Percentiles rank a stretch among this genome's conserved stretches.
These are phyloP conservation scores for Aspergillus sergii DNA, from an alignment of 2,329 filamentous ascomycete species.

Conservation along the genomic window DNA sequence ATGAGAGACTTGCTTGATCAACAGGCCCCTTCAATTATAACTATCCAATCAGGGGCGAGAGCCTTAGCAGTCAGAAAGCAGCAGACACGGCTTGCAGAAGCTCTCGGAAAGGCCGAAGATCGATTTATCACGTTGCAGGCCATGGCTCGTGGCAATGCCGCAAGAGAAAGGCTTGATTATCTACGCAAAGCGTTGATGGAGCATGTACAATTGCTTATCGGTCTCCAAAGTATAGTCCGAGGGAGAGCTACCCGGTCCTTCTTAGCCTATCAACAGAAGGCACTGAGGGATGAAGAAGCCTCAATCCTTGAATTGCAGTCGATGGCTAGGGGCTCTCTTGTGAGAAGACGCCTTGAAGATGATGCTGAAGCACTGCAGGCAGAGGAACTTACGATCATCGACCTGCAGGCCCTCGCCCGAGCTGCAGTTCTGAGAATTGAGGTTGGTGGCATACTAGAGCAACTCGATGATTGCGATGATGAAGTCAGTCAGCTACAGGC, in stretches of 20 bases:
- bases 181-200: conserved; percentile 32
- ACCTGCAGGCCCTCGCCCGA: conserved; percentile 44
- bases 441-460: conserved; percentile 60
- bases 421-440: conserved; percentile 45
- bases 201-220: conserved; percentile 31
- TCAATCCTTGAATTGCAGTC: conserved; percentile 56
- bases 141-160: conserved; percentile 43
- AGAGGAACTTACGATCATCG: conserved; percentile 33
- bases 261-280: conserved; percentile 34
- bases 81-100: conserved; percentile 42
- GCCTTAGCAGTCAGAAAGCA: conserved; percentile 41
- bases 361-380: conserved; percentile 35
- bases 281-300: conserved; percentile 48
- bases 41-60: conserved; percentile 40
- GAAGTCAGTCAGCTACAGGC: conserved; percentile 73
- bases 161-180: conserved; percentile 29
- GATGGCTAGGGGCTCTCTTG: conserved; percentile 46
- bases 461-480: conserved; percentile 69
- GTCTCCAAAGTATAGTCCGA: conserved; percentile 38
- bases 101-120: conserved; percentile 44
- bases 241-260: conserved; percentile 34
- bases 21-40: conserved; percentile 32
- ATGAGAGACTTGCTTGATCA: conserved; percentile 27
- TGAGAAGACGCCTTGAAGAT: conserved; percentile 34
- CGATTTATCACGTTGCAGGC: conserved; percentile 51